Percentiles rank a stretch among this genome's conserved stretches.
Evolutionary conservation across 2,329 filamentous ascomycete species (phyloP).

Genomic region (Microsporum audouinii): DNA sequence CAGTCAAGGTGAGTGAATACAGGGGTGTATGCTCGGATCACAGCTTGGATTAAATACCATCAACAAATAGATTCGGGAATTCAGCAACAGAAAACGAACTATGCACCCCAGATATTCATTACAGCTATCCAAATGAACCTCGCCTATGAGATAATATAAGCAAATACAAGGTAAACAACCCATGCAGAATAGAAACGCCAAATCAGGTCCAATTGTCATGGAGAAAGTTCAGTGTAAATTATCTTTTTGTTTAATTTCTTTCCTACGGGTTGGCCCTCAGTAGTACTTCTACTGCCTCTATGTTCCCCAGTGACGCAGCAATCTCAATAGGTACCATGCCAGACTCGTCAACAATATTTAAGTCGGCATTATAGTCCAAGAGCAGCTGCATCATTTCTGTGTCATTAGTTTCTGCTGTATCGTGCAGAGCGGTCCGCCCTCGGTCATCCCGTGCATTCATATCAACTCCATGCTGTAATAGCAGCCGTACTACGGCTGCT

Average conservation of each 20-base stretch:
- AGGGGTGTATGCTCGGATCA: no score
- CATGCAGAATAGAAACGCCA: no score
- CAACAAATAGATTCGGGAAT: no score
- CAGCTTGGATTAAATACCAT: no score
- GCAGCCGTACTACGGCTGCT: neutral
- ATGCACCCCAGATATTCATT: no score
- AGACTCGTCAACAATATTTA: neutral
- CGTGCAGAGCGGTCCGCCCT: conserved; percentile 6
- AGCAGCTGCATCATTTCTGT: neutral
- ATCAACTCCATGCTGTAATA: conserved; percentile 1
- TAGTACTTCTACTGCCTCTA: neutral
- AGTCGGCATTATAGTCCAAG: neutral
- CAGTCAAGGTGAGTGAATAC: neutral
- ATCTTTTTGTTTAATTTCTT: neutral
- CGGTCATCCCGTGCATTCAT: conserved; percentile 1
- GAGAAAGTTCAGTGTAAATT: no score
- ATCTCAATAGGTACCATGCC: neutral
- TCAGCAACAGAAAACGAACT: no score
- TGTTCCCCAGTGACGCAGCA: neutral
- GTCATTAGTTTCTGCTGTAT: neutral
- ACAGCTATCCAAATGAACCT: no score
- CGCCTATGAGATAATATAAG: no score
- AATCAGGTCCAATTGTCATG: neutral
- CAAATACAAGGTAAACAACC: no score
- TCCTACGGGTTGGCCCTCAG: neutral